Percentiles rank a stretch among this genome's conserved stretches.
These are phyloP conservation scores for Gracilaria domingensis DNA, from an alignment of 23 red algal genomes.

Conservation along the genomic window DNA sequence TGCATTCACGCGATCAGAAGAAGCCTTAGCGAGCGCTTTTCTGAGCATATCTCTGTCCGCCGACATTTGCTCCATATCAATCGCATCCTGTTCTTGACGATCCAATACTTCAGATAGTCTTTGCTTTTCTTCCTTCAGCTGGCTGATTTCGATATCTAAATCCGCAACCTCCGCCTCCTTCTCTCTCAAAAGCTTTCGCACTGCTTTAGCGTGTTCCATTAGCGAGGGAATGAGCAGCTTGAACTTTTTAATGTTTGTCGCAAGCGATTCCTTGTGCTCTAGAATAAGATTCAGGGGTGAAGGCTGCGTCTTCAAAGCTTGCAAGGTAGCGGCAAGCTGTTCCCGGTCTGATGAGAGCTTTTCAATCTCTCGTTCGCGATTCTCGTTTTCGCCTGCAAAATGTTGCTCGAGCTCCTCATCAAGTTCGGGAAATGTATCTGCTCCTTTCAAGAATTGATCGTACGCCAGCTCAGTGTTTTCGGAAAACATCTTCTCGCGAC, in stretches of 20 bases:
- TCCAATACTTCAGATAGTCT: constrained; percentile 34
- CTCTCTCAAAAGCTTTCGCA: constrained; percentile 50
- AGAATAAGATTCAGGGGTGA: constrained; percentile 31
- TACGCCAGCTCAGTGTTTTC: constrained; percentile 63
- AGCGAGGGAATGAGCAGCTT: constrained; percentile 59
- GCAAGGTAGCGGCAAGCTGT: constrained; percentile 38
- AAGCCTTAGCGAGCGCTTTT: constrained; percentile 30
- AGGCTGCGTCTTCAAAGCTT: constrained; percentile 52
- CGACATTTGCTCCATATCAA: constrained; percentile 64
- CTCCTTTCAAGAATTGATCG: constrained; percentile 64
- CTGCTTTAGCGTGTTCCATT: constrained; percentile 55
- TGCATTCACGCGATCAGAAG: constrained; percentile 3
- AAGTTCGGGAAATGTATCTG: constrained; percentile 74
- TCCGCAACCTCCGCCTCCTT: constrained; percentile 60
- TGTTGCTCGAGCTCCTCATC: constrained; percentile 37
- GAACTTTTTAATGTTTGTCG: constrained; percentile 76
- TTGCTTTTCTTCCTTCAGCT: constrained; percentile 51
- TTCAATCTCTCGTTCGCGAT: constrained; percentile 25
- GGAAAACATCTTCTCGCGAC: constrained; percentile 61
- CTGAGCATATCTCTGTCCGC: constrained; percentile 19
- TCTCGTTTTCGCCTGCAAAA: constrained; percentile 33
- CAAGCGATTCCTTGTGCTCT: constrained; percentile 55
- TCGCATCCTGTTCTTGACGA: constrained; percentile 57
- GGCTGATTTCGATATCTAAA: constrained; percentile 24
- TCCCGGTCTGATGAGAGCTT: constrained; percentile 39